phyloP scores from a whole-genome alignment of 2,329 filamentous ascomycete genomes.

The Scedosporium boydii region DNA sequence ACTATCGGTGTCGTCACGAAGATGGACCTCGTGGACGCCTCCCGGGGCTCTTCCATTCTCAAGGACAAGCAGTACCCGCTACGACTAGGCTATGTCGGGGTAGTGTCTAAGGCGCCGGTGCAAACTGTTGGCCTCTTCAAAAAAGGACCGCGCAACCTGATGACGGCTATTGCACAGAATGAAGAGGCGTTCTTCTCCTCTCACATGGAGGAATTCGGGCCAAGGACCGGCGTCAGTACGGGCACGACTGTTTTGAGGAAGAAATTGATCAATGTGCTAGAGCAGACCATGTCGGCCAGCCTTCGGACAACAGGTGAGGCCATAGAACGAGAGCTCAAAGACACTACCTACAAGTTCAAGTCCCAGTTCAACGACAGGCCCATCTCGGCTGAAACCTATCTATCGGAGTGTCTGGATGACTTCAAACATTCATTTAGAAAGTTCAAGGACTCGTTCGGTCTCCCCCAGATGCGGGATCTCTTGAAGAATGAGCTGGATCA shows the following conservation, averaged over 20 bases:
- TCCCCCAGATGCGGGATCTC: slow-evolving; percentile 78
- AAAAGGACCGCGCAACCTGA: slow-evolving; percentile 69
- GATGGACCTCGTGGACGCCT: slow-evolving; percentile 91
- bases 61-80: slow-evolving; percentile 88
- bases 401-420: slow-evolving; percentile 86
- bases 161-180: slow-evolving; percentile 73
- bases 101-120: slow-evolving; percentile 71
- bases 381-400: slow-evolving; percentile 88
- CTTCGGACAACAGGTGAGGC: slow-evolving; percentile 83
- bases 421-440: slow-evolving; percentile 98
- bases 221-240: slow-evolving; percentile 61
- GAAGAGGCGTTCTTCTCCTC: slow-evolving; percentile 80
- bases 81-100: slow-evolving; percentile 90
- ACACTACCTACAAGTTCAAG: slow-evolving; percentile 97
- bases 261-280: slow-evolving; percentile 93
- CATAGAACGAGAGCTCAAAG: slow-evolving; percentile 89
- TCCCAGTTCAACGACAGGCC: slow-evolving; percentile 98
- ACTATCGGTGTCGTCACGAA: slow-evolving; percentile 99
- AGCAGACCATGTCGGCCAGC: slow-evolving; percentile 93
- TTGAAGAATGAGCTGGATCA: slow-evolving; percentile 91
- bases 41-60: slow-evolving; percentile 67
- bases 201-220: slow-evolving; percentile 72
- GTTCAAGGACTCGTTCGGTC: slow-evolving; percentile 81
- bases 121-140: slow-evolving; percentile 66
- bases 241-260: slow-evolving; percentile 83